These are phyloP conservation scores for Colletotrichum sp. DNA, from an alignment of 2,329 filamentous ascomycete species.

Conservation along the genomic window DNA sequence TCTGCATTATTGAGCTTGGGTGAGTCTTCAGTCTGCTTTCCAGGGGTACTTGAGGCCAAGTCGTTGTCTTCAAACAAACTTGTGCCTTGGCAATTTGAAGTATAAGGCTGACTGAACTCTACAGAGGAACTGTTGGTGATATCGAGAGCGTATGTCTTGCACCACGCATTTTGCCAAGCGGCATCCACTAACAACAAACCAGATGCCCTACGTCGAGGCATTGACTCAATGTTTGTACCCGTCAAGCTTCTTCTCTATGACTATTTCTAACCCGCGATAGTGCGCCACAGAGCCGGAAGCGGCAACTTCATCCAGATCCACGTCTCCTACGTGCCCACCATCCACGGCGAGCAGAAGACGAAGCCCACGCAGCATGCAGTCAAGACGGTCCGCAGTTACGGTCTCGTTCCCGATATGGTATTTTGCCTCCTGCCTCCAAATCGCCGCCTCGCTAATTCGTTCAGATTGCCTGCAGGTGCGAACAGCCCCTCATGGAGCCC, in stretches of 20 bases:
- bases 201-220: conserved; percentile 84
- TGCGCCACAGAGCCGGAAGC: conserved; percentile 73
- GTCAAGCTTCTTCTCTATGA: no score
- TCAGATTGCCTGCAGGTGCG: conserved; percentile 91
- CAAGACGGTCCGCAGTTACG: conserved; percentile 81
- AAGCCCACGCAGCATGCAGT: conserved; percentile 96
- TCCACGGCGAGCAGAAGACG: conserved; percentile 81
- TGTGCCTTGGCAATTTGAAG: not conserved
- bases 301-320: conserved; percentile 89
- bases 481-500: conserved; percentile 71
- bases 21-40: conserved; percentile 42
- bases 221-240: conserved; percentile 64
- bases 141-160: conserved; percentile 66
- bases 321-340: conserved; percentile 84
- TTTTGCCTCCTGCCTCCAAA: conserved; percentile 20
- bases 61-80: not conserved
- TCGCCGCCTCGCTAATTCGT: not conserved
- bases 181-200: not conserved
- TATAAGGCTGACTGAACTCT: not conserved
- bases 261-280: not conserved
- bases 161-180: not conserved
- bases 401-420: conserved; percentile 74
- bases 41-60: not conserved
- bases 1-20: conserved; percentile 73
- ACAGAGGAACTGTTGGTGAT: conserved; percentile 59